These are phyloP conservation scores for Candida berthetii DNA, from an alignment of 805 yeast species.

Conservation along the genomic window DNA sequence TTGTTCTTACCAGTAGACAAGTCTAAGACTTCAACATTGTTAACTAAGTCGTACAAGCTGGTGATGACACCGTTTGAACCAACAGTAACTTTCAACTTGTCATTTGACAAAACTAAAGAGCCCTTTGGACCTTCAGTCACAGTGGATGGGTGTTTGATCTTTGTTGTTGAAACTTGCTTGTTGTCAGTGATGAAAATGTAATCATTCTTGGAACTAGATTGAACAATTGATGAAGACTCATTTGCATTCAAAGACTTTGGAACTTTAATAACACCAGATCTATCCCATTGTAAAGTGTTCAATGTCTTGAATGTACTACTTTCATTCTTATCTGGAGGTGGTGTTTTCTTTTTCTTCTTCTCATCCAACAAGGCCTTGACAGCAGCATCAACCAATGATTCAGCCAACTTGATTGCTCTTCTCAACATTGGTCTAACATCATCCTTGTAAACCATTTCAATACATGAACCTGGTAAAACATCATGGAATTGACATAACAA, in stretches of 20 bases:
- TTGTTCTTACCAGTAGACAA: constrained; percentile 44
- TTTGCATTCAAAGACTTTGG: constrained; percentile 12
- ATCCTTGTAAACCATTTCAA: constrained; percentile 86
- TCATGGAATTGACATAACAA: constrained; percentile 94
- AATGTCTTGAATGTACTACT: constrained; percentile 12
- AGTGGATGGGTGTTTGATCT: constrained; percentile 41
- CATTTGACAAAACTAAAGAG: constrained; percentile 50
- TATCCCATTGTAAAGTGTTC: constrained; percentile 64
- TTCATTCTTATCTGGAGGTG: neutral
- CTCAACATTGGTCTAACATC: constrained; percentile 79
- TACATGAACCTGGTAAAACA: constrained; percentile 96
- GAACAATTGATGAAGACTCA: constrained; percentile 3
- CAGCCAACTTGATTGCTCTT: constrained; percentile 46
- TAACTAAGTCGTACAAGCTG: constrained; percentile 54
- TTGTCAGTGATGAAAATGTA: constrained; percentile 12
- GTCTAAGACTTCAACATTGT: constrained; percentile 64
- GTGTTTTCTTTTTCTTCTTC: constrained; percentile 2
- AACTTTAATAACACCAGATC: constrained; percentile 34
- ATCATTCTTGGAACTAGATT: constrained; percentile 13
- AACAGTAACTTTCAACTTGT: constrained; percentile 51
- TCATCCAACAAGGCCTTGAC: constrained; percentile 32
- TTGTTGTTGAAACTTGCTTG: constrained; percentile 5
- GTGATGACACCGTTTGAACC: constrained; percentile 50
- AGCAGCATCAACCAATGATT: constrained; percentile 45
- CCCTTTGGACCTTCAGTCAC: constrained; percentile 35